These are phyloP conservation scores for Sporothrix phasma DNA, from an alignment of 2,329 filamentous ascomycete genomes.

Conservation along the genomic window DNA sequence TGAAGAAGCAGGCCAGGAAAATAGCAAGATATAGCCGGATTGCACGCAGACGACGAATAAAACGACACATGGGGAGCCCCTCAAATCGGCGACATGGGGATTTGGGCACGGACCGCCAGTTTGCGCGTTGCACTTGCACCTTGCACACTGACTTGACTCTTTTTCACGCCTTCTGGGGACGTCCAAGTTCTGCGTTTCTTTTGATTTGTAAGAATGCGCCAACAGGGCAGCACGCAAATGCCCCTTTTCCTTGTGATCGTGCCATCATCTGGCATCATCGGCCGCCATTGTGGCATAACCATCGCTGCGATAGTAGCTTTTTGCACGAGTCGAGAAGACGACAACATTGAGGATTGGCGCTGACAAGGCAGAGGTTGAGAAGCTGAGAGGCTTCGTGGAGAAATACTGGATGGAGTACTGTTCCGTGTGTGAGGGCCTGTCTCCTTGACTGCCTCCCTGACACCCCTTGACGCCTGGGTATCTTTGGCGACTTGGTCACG, in stretches of 20 bases:
- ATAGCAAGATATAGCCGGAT: neutral
- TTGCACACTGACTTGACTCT: no score
- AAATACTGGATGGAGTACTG: neutral
- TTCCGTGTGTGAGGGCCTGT: neutral
- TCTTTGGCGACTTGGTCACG: neutral
- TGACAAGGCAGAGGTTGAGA: neutral
- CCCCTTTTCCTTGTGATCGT: neutral
- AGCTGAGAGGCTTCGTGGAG: neutral
- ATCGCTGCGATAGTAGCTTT: neutral
- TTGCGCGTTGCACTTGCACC: neutral
- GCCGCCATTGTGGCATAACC: neutral
- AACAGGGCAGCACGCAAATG: neutral
- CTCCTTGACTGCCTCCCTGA: neutral
- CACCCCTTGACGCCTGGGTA: neutral
- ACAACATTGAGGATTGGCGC: neutral
- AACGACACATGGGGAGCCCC: neutral
- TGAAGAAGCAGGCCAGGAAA: neutral
- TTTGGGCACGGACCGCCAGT: neutral
- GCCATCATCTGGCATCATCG: neutral
- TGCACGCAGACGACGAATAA: neutral
- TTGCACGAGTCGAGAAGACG: neutral
- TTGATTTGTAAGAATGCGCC: neutral
- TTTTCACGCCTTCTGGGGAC: neutral
- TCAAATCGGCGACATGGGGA: no score
- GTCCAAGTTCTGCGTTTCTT: neutral